A percentile compares a stretch with the other conserved stretches of the same genome.
phyloP scores from a whole-genome alignment of 768 basidiomycete genomes.

The Podaxis mareebaensis region DNA sequence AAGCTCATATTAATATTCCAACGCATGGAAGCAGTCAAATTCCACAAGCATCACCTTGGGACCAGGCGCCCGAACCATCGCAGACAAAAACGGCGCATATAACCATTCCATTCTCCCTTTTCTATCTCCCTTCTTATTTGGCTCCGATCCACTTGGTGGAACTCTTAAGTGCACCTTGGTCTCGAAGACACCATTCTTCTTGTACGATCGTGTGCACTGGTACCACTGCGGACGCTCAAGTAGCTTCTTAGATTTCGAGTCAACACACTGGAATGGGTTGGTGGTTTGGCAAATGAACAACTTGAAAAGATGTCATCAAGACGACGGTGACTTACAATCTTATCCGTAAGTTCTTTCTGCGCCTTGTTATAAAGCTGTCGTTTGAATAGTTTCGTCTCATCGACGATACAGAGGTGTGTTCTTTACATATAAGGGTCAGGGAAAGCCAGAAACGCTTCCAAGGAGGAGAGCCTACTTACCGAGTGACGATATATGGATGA shows the following conservation, averaged over 20 bases:
- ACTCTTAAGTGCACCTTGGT: constrained; percentile 28
- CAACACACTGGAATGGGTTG: background rate
- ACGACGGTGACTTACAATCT: constrained; percentile 20
- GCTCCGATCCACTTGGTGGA: constrained; percentile 17
- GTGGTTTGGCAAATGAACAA: constrained; percentile 8
- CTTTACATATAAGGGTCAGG: constrained; percentile 20
- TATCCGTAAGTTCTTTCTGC: constrained; percentile 24
- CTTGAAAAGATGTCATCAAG: background rate
- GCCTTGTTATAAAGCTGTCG: constrained; percentile 28
- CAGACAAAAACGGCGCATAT: constrained; percentile 33
- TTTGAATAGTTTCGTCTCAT: constrained; percentile 32
- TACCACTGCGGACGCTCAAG: constrained; percentile 19
- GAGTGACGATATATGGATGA: constrained; percentile 38
- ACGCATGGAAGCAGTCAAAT: background rate
- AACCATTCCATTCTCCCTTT: constrained; percentile 26
- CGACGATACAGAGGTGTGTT: constrained; percentile 33
- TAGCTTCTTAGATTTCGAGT: background rate
- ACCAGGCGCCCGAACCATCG: constrained; percentile 25
- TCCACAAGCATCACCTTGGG: constrained; percentile 23
- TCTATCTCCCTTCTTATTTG: background rate
- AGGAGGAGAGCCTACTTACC: constrained; percentile 21
- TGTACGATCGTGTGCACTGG: constrained; percentile 27
- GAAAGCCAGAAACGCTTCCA: background rate
- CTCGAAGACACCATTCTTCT: constrained; percentile 29
- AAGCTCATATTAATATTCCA: background rate